These are phyloP conservation scores for Fragaria ananassa DNA, from an alignment of 306 rosid genomes.

Conservation along the genomic window DNA sequence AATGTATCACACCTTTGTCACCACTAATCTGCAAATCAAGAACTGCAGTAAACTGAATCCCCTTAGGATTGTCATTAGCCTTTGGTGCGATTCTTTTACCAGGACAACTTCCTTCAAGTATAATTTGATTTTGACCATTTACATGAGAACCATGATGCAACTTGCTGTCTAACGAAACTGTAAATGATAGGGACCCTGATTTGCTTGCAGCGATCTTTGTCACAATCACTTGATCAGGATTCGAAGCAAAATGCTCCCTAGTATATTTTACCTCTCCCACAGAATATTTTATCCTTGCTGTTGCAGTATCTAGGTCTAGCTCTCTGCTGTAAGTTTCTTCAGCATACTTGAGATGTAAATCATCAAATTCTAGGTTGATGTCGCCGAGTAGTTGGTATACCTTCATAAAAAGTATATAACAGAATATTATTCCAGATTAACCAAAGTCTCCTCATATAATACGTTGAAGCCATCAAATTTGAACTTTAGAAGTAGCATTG, in stretches of 20 bases:
- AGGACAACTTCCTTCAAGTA: slow-evolving; percentile 74
- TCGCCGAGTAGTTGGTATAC: slow-evolving; percentile 75
- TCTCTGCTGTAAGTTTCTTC: slow-evolving; percentile 62
- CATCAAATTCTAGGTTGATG: slow-evolving; percentile 70
- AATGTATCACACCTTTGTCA: slow-evolving; percentile 52
- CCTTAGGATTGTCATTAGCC: slow-evolving; percentile 32
- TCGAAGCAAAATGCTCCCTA: slow-evolving; percentile 81
- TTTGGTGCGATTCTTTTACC: slow-evolving; percentile 37
- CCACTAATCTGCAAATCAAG: slow-evolving; percentile 74
- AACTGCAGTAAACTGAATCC: slow-evolving; percentile 72
- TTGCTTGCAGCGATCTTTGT: slow-evolving; percentile 69
- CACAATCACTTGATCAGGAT: slow-evolving; percentile 75
- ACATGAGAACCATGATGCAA: slow-evolving; percentile 45
- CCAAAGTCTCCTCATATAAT: not conserved
- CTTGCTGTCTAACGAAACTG: slow-evolving; percentile 72
- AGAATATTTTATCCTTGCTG: slow-evolving; percentile 58
- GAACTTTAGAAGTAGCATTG: not conserved
- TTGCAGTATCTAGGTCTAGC: slow-evolving; percentile 80
- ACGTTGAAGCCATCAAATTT: not conserved
- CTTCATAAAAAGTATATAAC: slow-evolving; percentile 10
- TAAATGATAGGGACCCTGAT: slow-evolving; percentile 61
- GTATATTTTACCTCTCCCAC: slow-evolving; percentile 68
- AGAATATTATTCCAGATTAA: not conserved
- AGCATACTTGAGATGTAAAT: slow-evolving; percentile 61
- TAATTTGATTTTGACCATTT: slow-evolving; percentile 56